Evolutionary conservation across 768 basidiomycete species (phyloP).

Genomic region (Naematelia encephala): DNA sequence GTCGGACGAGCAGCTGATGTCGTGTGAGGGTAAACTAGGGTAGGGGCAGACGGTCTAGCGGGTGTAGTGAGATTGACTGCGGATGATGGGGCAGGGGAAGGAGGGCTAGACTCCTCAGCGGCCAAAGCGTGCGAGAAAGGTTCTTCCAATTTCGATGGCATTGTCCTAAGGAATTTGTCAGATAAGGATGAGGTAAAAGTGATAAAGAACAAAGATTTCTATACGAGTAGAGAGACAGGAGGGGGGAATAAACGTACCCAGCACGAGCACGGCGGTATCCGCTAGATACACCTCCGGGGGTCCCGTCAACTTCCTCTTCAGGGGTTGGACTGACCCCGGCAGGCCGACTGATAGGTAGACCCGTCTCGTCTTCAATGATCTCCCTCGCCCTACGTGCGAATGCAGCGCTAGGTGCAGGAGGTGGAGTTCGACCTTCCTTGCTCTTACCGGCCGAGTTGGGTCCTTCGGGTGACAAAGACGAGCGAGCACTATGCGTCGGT

Average conservation of each 20-base stretch:
- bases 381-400: slow-evolving; percentile 64
- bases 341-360: slow-evolving; percentile 62
- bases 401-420: slow-evolving; percentile 40
- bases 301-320: slow-evolving; percentile 53
- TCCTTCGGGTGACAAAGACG: slow-evolving; percentile 3
- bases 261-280: slow-evolving; percentile 94
- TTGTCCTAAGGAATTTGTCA: slow-evolving; percentile 60
- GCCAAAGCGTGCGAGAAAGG: slow-evolving; percentile 69
- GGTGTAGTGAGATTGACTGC: slow-evolving; percentile 42
- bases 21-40: slow-evolving; percentile 48
- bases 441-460: background rate
- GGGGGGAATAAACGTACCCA: slow-evolving; percentile 54
- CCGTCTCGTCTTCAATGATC: slow-evolving; percentile 70
- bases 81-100: slow-evolving; percentile 19
- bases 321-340: slow-evolving; percentile 62
- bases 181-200: no score
- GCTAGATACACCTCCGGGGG: slow-evolving; percentile 3
- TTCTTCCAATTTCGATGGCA: slow-evolving; percentile 90
- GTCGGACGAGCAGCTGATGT: slow-evolving; percentile 30
- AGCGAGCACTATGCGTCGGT: background rate
- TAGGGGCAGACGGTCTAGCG: slow-evolving; percentile 54
- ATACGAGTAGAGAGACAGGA: background rate
- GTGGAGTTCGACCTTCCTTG: slow-evolving; percentile 36
- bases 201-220: background rate
- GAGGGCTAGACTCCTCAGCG: slow-evolving; percentile 56